Evolutionary conservation across 2,329 filamentous ascomycete species (phyloP).

Genomic region (Apiospora rasikravindrae): DNA sequence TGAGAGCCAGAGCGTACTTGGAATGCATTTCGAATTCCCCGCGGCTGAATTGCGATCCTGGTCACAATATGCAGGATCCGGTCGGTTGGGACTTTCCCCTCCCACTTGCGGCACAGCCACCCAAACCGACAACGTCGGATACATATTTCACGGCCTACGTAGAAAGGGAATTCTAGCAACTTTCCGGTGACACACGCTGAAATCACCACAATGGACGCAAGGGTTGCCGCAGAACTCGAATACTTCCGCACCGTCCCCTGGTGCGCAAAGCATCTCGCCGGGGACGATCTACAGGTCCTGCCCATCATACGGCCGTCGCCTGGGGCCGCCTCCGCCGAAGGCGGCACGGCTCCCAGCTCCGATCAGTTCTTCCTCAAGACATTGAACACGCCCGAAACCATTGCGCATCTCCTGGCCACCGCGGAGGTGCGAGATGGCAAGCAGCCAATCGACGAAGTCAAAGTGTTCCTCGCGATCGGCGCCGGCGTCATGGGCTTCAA

Average conservation of each 20-base stretch:
- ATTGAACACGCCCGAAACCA: neutral
- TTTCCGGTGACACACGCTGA: neutral
- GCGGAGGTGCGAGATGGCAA: neutral
- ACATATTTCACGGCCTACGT: neutral
- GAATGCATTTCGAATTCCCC: neutral
- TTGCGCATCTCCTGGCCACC: neutral
- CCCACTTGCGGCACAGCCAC: neutral
- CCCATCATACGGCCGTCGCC: neutral
- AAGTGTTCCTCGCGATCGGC: neutral
- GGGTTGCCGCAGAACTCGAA: neutral
- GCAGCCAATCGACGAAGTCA: neutral
- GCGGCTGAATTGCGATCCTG: neutral
- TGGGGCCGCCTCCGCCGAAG: neutral
- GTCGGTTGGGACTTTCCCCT: neutral
- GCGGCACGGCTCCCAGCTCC: neutral
- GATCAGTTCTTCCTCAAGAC: constrained; percentile 2
- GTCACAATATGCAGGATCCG: neutral
- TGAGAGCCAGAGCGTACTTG: too few relatives aligned
- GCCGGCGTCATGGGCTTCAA: constrained; percentile 4
- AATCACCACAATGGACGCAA: neutral
- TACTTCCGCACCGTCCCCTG: neutral
- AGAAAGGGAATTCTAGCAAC: neutral
- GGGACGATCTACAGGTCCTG: neutral
- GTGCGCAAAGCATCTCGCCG: neutral
- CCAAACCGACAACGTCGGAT: neutral